These are phyloP conservation scores for Ceriops tagal DNA, from an alignment of 345 rosid genomes.

Conservation along the genomic window DNA sequence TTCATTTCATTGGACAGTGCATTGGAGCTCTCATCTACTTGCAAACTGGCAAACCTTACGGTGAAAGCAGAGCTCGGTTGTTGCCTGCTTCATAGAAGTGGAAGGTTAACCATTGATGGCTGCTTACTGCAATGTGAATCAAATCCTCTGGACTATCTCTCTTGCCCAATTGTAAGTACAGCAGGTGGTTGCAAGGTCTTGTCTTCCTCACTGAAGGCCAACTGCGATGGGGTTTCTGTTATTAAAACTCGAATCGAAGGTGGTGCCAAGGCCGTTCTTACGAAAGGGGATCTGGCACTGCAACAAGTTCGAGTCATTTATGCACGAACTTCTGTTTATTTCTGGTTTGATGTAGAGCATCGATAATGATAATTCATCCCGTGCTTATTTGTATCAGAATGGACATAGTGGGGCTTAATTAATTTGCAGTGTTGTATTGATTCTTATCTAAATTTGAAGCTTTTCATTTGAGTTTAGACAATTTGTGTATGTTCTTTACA, in stretches of 20 bases:
- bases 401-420: not conserved
- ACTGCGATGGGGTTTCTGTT: slow-evolving; percentile 57
- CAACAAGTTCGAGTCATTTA: slow-evolving; percentile 90
- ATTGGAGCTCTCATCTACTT: slow-evolving; percentile 71
- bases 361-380: slow-evolving; percentile 2
- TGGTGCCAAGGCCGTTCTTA: slow-evolving; percentile 80
- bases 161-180: slow-evolving; percentile 79
- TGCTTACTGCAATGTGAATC: slow-evolving; percentile 86
- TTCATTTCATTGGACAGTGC: slow-evolving; percentile 54
- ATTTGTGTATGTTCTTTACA: no score
- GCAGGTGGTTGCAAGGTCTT: slow-evolving; percentile 40
- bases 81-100: slow-evolving; percentile 90
- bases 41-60: slow-evolving; percentile 78
- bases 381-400: not conserved
- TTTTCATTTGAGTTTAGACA: no score
- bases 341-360: slow-evolving; percentile 76
- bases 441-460: no score
- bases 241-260: slow-evolving; percentile 84
- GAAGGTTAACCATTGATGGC: slow-evolving; percentile 81
- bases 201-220: slow-evolving; percentile 32
- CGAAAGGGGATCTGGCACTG: slow-evolving; percentile 68
- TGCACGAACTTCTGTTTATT: slow-evolving; percentile 59
- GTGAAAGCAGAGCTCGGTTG: slow-evolving; percentile 93
- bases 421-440: not conserved
- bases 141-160: slow-evolving; percentile 78